Evolutionary conservation across 306 rosid species (phyloP).

Genomic region (Hylodesmum podocarpum): DNA sequence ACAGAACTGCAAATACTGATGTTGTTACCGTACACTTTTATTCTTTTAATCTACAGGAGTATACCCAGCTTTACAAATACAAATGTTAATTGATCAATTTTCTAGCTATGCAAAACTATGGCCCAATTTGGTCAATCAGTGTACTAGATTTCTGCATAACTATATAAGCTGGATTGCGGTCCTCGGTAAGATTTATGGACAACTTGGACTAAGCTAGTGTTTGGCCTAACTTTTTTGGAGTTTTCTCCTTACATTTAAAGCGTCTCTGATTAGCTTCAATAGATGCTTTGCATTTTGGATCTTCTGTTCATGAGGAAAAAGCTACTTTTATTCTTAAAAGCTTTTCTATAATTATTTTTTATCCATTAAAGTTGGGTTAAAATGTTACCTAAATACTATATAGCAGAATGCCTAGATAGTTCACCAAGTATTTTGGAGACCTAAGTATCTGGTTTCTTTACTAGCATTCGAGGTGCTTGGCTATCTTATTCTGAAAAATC

Average conservation of each 20-base stretch:
- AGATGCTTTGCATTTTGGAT: background rate
- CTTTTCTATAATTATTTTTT: background rate
- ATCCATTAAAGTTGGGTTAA: background rate
- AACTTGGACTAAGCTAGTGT: background rate
- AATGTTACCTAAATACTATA: background rate
- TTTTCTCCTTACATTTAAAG: background rate
- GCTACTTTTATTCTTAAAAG: background rate
- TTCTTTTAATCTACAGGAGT: background rate
- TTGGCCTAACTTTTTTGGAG: background rate
- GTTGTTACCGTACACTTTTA: background rate
- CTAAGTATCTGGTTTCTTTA: background rate
- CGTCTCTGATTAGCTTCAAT: background rate
- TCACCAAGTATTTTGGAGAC: background rate
- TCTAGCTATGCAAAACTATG: background rate
- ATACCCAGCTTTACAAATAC: constrained; percentile 11
- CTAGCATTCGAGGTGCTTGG: background rate
- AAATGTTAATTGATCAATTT: background rate
- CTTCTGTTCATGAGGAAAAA: background rate
- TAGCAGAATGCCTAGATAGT: background rate
- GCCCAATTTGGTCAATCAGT: constrained; percentile 11
- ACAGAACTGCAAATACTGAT: background rate
- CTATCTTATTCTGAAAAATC: background rate
- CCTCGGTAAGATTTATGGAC: background rate
- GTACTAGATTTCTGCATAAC: background rate
- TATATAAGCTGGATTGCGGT: background rate